These are phyloP conservation scores for Cynanchum wilfordii DNA, from an alignment of 257 asterid genomes.

Conservation along the genomic window DNA sequence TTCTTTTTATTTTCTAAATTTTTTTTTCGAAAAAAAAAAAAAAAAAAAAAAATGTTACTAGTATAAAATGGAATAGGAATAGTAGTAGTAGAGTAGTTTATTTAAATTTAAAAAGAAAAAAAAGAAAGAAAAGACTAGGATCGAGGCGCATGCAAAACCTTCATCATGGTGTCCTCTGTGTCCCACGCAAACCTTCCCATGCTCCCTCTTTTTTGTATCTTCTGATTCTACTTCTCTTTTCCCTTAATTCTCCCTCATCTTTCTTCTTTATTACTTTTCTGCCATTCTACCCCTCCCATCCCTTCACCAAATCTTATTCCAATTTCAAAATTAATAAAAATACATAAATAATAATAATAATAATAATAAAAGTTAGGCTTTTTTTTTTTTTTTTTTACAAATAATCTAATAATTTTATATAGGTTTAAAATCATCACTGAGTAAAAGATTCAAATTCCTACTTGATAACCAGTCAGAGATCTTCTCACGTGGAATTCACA, in stretches of 20 bases:
- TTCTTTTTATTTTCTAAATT: neutral
- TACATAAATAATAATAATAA: no score
- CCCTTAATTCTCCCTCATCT: constrained; percentile 5
- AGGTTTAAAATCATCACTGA: no score
- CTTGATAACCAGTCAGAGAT: no score
- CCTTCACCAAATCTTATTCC: no score
- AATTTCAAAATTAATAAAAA: no score
- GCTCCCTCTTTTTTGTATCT: constrained; percentile 25
- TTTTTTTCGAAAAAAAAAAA: neutral
- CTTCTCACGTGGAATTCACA: no score
- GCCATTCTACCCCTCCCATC: neutral
- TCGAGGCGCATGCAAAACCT: constrained; percentile 74
- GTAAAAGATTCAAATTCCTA: no score
- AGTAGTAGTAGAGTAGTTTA: neutral
- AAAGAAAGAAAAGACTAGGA: constrained; percentile 20
- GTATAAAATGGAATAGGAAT: neutral
- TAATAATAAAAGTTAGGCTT: no score
- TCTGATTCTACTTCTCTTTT: neutral
- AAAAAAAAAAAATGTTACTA: neutral
- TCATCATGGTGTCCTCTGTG: constrained; percentile 61
- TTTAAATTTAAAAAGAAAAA: neutral
- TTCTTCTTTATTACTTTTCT: constrained; percentile 17
- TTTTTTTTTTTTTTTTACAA: no score
- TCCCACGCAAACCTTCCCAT: constrained; percentile 45
- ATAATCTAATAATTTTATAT: no score